These are phyloP conservation scores for Metarhizium sp. DNA, from an alignment of 2,329 filamentous ascomycete genomes.

Conservation along the genomic window DNA sequence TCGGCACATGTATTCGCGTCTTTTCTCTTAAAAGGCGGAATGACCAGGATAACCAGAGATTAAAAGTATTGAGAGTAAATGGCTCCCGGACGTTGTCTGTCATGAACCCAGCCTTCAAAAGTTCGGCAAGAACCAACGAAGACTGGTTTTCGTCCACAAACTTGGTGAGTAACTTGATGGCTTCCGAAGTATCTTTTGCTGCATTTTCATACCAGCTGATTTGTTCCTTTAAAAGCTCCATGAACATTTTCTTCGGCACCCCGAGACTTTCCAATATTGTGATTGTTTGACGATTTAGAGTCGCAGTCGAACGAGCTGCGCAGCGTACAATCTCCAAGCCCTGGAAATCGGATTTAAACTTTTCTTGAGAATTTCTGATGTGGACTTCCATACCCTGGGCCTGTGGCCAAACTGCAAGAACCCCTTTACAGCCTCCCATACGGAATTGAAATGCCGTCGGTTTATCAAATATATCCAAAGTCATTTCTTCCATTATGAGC, in stretches of 20 bases:
- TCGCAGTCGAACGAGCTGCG: constrained; percentile 66
- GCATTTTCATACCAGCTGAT: constrained; percentile 59
- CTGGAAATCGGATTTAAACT: constrained; percentile 65
- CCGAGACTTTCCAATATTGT: constrained; percentile 72
- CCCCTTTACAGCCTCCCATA: constrained; percentile 84
- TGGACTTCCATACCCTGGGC: constrained; percentile 60
- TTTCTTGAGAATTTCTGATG: constrained; percentile 76
- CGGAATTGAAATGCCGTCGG: constrained; percentile 90
- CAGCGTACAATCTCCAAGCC: constrained; percentile 78
- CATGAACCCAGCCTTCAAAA: constrained; percentile 78
- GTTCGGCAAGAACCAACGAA: constrained; percentile 62
- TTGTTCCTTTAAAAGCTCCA: constrained; percentile 57
- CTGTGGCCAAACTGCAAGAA: constrained; percentile 67
- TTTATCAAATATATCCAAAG: constrained; percentile 42
- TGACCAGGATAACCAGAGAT: constrained; percentile 82
- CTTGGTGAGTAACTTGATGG: constrained; percentile 58
- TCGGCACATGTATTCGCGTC: constrained; percentile 69
- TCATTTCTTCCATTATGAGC: constrained; percentile 63
- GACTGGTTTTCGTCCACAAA: constrained; percentile 81
- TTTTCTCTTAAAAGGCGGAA: constrained; percentile 90
- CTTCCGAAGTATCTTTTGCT: constrained; percentile 54
- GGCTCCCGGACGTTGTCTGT: constrained; percentile 52
- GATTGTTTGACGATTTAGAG: constrained; percentile 85
- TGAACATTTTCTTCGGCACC: constrained; percentile 58
- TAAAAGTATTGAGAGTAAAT: constrained; percentile 69